Percentiles rank a stretch among this genome's conserved stretches.
Conservation (phyloP, 495 filamentous ascomycete genomes). For the Ascodesmis nigricans region DNA sequence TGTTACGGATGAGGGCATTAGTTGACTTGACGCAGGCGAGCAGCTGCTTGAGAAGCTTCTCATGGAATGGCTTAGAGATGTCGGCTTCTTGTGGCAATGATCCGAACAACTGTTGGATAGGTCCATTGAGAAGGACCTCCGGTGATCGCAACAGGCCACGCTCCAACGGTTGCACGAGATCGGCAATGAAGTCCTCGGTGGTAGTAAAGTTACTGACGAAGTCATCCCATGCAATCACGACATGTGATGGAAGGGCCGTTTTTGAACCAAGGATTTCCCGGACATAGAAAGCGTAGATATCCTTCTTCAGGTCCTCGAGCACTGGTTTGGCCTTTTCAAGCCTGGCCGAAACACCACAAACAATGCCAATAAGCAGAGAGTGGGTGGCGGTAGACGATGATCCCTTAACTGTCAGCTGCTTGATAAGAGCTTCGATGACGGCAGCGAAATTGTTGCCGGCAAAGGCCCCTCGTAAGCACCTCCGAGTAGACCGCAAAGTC, state of each 20-base stretch:
- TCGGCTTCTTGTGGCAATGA: constrained; percentile 50
- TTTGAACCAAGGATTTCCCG: constrained; percentile 71
- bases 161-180: constrained; percentile 61
- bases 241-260: constrained; percentile 42
- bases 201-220: constrained; percentile 64
- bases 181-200: constrained; percentile 47
- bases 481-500: constrained; percentile 47
- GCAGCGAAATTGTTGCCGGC: constrained; percentile 35
- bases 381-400: constrained; percentile 40
- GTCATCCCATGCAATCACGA: constrained; percentile 51
- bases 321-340: constrained; percentile 33
- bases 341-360: constrained; percentile 66
- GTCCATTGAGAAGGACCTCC: constrained; percentile 60
- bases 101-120: constrained; percentile 46
- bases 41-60: constrained; percentile 59
- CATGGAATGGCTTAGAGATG: constrained; percentile 45
- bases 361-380: constrained; percentile 55
- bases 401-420: constrained; percentile 41
- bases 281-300: constrained; percentile 56
- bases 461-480: constrained; percentile 49
- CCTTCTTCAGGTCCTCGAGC: constrained; percentile 40
- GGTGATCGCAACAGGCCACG: constrained; percentile 74
- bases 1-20: constrained; percentile 51
- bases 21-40: constrained; percentile 76
- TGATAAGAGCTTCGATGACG: constrained; percentile 39